Base-by-base conservation (phyloP, 768 basidiomycete genomes). In the Trichaptum fuscoviolaceum region DNA sequence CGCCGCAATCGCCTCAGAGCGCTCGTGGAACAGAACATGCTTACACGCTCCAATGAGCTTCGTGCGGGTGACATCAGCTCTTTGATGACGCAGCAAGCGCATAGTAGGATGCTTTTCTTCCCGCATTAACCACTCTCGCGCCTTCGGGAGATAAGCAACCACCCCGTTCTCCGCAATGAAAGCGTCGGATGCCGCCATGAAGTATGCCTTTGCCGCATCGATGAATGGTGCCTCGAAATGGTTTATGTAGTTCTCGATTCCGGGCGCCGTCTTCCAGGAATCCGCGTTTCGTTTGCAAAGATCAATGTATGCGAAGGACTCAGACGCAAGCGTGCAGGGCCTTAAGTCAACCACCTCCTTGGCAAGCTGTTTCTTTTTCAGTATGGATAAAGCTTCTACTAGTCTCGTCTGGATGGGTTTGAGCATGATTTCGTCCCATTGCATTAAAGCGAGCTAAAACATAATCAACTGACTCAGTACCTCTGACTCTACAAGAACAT, bases 241-340 rank as follows among this genome's bases (percentile, higher is more conserved):
- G n/a, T n/a, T n/a, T n/a, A n/a, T 95, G 75, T 98, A 93, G 72
- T 95, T 89, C 67, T 92, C 89, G 30, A 96, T 88, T 65, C 98
- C 94, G 58, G 96, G 87, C 67, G 93, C 94, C 27, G 91, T 89
- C 72, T 93, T 93, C 82, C 94, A 92, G 74, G 91, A 88, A 78
- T 98, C 93, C 60, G 85, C n/a, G n/a, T n/a, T n/a, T n/a, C n/a
- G n/a, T n/a, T n/a, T n/a, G n/a, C n/a, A 82, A 72, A 96, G 93
- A 74, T 99, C 96, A 58, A 99, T n/a, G n/a, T n/a, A n/a, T n/a
- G n/a, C n/a, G 80, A 36, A 96, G 96, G 24, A 99, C 88, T 2
- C 95, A 95, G 26, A 98, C 91, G 71, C 98, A 92, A 17, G 93
- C 95, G 71, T 96, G n/a, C n/a, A n/a, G n/a, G n/a, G n/a, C n/a